Evolutionary conservation across 1,139 yeast species (phyloP), one percentile per base, ranked within the genome.

Genomic region (Sugiyamaella japonica): DNA sequence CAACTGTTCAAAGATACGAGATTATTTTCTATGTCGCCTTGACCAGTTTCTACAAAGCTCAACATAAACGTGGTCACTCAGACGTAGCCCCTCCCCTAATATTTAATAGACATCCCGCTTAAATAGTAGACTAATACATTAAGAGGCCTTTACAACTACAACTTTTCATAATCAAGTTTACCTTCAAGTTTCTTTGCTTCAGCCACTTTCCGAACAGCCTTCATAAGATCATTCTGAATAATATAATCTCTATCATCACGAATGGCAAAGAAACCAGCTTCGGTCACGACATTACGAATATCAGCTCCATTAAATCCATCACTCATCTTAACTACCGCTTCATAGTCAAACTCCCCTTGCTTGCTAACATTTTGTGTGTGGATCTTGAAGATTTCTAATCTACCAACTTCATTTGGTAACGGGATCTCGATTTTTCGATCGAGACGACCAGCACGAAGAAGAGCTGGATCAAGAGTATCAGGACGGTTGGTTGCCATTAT

Each of bases 301-400:
- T 95, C 99, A 6, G 99, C 99, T 74, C 99, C 99, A 73, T 95
- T 95, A 75, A 95, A 93, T 1, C 99, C 99, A 73, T 95, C 99
- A 73, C 95, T 86, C 97, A 93, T 90, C 75, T 93, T 91, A 39
- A 93, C 98, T 40, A 90, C 87, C 17, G 97, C 96, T 74, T 95
- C 99, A 65, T 89, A 90, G 75, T 95, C 99, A 72, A 95, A 87
- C 64, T 95, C 99, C 57, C 99, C 99, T 61, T 85, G 88, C 71
- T 93, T 93, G 58, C 87, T 80, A 51, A 95, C 95, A 60, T 85
- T 83, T 16, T 89, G 72, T 1, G 97, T 85, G 72, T 95, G 99
- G 67, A 95, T 93, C 74, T 95, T 95, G 77, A 91, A 90, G 65
- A 95, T 86, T 70, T 93, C 97, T 61, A 91, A 76, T 66, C 99